Evolutionary conservation across 306 rosid species (phyloP).

Genomic region (Lablab purpureus): DNA sequence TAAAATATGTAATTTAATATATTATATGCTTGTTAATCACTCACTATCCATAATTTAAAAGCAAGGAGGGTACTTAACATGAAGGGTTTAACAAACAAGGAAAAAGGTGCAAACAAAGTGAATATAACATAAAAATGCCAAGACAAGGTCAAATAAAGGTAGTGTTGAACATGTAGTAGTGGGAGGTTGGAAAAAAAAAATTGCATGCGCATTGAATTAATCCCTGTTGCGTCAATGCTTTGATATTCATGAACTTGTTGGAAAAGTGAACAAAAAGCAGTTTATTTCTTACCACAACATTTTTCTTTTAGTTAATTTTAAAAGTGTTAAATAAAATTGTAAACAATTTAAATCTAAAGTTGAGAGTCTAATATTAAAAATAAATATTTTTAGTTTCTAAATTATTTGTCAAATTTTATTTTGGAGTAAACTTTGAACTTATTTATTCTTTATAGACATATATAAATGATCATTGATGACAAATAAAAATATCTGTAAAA

Average conservation of each 20-base stretch:
- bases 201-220: slow-evolving; percentile 26
- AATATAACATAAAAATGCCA: not conserved
- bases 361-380: too few species aligned
- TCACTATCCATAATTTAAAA: not conserved
- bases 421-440: too few species aligned
- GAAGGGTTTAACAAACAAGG: not conserved
- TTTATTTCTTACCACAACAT: too few species aligned
- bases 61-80: not conserved
- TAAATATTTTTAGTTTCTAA: too few species aligned
- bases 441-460: too few species aligned
- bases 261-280: too few species aligned
- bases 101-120: not conserved
- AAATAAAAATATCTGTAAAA: too few species aligned
- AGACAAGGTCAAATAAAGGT: slow-evolving; percentile 2
- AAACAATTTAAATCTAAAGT: too few species aligned
- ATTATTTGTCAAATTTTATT: too few species aligned
- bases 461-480: too few species aligned
- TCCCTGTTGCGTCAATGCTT: not conserved
- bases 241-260: not conserved
- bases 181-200: slow-evolving; percentile 9
- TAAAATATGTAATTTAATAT: not conserved
- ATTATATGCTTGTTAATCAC: not conserved
- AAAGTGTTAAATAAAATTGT: too few species aligned
- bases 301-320: not conserved
- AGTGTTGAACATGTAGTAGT: not conserved